Evolutionary conservation across 73 alveolate species (phyloP).

Genomic region (Urostyla sp.): DNA sequence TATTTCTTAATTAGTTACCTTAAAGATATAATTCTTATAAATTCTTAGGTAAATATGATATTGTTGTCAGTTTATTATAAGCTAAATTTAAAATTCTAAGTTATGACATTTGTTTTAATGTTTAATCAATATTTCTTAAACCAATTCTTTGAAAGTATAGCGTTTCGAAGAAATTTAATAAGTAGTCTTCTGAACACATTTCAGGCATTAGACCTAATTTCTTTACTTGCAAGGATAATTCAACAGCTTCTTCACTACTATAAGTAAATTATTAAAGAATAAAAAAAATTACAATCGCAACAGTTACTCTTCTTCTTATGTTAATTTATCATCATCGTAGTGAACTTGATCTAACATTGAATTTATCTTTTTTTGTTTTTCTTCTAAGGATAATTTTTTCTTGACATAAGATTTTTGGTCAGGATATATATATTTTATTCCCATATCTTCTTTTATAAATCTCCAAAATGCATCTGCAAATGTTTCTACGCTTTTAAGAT

Average conservation of each 20-base stretch:
- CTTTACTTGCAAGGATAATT: constrained; percentile 32
- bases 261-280: background rate
- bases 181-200: constrained; percentile 27
- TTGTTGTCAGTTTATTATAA: constrained; percentile 26
- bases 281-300: constrained; percentile 18
- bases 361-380: constrained; percentile 47
- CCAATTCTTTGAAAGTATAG: constrained; percentile 49
- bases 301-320: constrained; percentile 23
- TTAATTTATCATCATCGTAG: constrained; percentile 40
- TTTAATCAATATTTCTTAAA: constrained; percentile 28
- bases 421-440: constrained; percentile 45
- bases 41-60: constrained; percentile 28
- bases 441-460: constrained; percentile 53
- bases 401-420: constrained; percentile 45
- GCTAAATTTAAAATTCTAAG: constrained; percentile 33
- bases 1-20: constrained; percentile 19
- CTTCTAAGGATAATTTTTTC: constrained; percentile 56
- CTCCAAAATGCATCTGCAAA: constrained; percentile 46
- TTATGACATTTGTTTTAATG: background rate
- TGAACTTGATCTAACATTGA: constrained; percentile 52
- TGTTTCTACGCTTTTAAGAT: constrained; percentile 22
- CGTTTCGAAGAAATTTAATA: constrained; percentile 40
- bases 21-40: constrained; percentile 36
- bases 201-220: constrained; percentile 62
- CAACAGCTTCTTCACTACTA: constrained; percentile 55